Evolutionary conservation across 495 filamentous ascomycete species (phyloP).

Genomic region (Hypoxylon intermedium): DNA sequence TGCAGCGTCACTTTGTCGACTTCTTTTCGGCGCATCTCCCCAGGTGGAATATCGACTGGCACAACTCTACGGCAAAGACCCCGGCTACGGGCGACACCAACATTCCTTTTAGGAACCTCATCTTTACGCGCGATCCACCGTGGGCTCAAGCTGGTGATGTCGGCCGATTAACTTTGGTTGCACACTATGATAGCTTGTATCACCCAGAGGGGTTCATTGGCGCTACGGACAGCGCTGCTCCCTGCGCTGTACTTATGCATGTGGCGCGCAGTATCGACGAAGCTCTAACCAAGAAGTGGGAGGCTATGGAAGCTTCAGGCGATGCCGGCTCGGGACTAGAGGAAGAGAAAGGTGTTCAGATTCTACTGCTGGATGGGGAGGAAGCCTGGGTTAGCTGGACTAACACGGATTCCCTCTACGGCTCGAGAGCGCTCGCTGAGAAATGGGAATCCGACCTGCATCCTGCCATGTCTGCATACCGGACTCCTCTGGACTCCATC

Average conservation of each 20-base stretch:
- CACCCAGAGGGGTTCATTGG: constrained; percentile 82
- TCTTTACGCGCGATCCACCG: constrained; percentile 82
- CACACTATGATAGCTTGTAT: constrained; percentile 87
- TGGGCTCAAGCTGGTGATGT: constrained; percentile 73
- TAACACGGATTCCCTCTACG: constrained; percentile 79
- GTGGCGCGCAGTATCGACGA: constrained; percentile 51
- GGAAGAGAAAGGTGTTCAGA: constrained; percentile 73
- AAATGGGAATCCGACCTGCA: constrained; percentile 75
- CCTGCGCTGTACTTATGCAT: constrained; percentile 88
- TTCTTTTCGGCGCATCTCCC: constrained; percentile 77
- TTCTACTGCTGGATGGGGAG: constrained; percentile 87
- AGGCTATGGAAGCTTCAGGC: constrained; percentile 46
- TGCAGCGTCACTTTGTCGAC: constrained; percentile 76
- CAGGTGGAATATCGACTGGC: constrained; percentile 77
- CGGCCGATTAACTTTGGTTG: constrained; percentile 80
- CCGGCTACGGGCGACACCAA: constrained; percentile 68
- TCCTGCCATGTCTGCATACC: constrained; percentile 72
- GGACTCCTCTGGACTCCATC: constrained; percentile 74
- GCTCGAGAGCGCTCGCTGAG: constrained; percentile 76
- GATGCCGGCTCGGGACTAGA: constrained; percentile 43
- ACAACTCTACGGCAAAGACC: constrained; percentile 80
- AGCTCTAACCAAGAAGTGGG: constrained; percentile 49
- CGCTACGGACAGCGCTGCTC: constrained; percentile 86
- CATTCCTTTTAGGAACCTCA: constrained; percentile 81
- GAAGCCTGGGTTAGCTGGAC: constrained; percentile 85